Evolutionary conservation across 805 yeast genomes (phyloP).

Genomic region (Wickerhamomyces chaumierensis): DNA sequence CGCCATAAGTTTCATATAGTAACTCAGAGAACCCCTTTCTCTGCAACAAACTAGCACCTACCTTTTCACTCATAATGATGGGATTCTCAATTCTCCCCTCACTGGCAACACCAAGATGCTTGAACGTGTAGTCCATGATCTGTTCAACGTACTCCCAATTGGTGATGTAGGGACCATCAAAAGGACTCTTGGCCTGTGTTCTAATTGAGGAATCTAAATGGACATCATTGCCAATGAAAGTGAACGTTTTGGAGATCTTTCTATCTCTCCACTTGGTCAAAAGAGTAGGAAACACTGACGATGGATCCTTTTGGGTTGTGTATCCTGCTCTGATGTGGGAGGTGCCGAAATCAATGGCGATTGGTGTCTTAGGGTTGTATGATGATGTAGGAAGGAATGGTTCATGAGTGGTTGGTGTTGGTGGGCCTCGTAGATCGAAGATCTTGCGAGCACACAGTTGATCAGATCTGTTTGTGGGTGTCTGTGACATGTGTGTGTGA

Average conservation of each 20-base stretch:
- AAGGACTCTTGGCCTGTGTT: conserved; percentile 66
- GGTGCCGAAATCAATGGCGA: conserved; percentile 83
- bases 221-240: conserved; percentile 77
- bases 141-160: conserved; percentile 90
- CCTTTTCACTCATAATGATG: conserved; percentile 64
- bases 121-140: conserved; percentile 73
- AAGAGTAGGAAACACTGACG: conserved; percentile 56
- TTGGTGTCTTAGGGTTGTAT: conserved; percentile 52
- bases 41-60: conserved; percentile 62
- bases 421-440: conserved; percentile 14
- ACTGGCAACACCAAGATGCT: conserved; percentile 59
- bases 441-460: conserved; percentile 11
- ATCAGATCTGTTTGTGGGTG: conserved; percentile 9
- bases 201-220: conserved; percentile 59
- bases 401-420: conserved; percentile 22
- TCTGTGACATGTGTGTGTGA: neutral
- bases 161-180: conserved; percentile 75
- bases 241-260: conserved; percentile 44
- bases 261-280: conserved; percentile 74
- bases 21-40: conserved; percentile 69
- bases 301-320: conserved; percentile 33
- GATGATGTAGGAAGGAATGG: conserved; percentile 28
- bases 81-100: conserved; percentile 60
- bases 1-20: conserved; percentile 72
- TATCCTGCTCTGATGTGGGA: conserved; percentile 49